Base-by-base conservation (phyloP, 2,329 filamentous ascomycete genomes). In the Sporothrix dimorphospora region DNA sequence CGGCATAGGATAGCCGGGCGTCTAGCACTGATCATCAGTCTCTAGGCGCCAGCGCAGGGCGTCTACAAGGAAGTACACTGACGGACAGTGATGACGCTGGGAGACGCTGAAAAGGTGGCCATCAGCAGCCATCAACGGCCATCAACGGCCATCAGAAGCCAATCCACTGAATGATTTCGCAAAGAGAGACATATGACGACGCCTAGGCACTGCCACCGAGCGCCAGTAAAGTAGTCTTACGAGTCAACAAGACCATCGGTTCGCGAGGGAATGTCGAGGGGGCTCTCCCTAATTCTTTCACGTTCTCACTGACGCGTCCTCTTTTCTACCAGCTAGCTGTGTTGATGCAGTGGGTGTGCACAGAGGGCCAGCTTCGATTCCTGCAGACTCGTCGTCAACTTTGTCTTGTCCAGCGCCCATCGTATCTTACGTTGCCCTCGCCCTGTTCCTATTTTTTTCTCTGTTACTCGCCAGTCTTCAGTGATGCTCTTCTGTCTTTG, bases 161-260 rank as follows among this genome's bases (percentile, higher is more conserved):
- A 42, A 42, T 24, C 11, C n/a, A 63, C 57, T 16, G 21, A n/a
- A 45, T 8, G 30, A 3, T 30, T 16, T 61, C 57, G 34, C 21
- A 63, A 42, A 11, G 38, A 63, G 59, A 42, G 19, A 42, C 38
- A 63, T 16, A 42, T 45, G 59, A 63, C 59, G 59, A 63, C 59
- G 59, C n/a, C 59, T 45, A 6, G 6, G 5, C 30, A n/a, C n/a
- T n/a, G n/a, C n/a, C n/a, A 6, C 30, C 8, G 55, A 7, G 19
- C 27, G 27, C 16, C 55, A 34, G 34, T n/a, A n/a, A n/a, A n/a
- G n/a, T n/a, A n/a, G n/a, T n/a, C n/a, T n/a, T n/a, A n/a, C n/a
- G n/a, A n/a, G n/a, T n/a, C 21, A 21, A 12, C 11, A 45, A 45
- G 21, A 7, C n/a, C 9, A 42, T 42, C 59, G n/a, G 38, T 42